phyloP scores from a whole-genome alignment of 441 rosid genomes.

The Populus tomentosa region DNA sequence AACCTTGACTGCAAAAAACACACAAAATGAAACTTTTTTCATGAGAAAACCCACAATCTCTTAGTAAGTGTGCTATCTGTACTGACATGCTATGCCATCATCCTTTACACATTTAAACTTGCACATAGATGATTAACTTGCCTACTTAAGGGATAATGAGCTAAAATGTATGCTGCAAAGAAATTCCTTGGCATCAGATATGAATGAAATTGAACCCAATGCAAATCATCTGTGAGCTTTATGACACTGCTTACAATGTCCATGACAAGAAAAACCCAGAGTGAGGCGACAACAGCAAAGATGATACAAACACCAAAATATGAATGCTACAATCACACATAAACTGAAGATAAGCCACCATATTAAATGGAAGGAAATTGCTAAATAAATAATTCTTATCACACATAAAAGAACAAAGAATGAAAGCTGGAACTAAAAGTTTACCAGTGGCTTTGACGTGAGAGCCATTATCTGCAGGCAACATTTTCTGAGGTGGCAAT shows the following conservation, averaged over 20 bases:
- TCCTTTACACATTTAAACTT: neutral
- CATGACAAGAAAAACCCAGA: neutral
- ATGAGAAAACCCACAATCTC: neutral
- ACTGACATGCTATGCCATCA: constrained; percentile 6
- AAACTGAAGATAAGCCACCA: constrained; percentile 1
- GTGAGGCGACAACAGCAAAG: neutral
- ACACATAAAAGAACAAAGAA: too few species aligned
- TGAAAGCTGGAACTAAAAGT: too few species aligned
- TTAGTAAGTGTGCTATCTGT: neutral
- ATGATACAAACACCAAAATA: neutral
- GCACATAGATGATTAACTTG: neutral
- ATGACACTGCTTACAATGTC: neutral
- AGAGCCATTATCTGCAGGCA: too few species aligned
- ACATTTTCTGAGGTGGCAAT: too few species aligned
- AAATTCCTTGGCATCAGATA: neutral
- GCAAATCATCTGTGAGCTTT: neutral
- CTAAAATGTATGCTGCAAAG: neutral
- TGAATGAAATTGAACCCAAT: neutral
- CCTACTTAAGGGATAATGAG: neutral
- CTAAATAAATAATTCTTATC: too few species aligned
- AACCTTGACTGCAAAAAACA: constrained; percentile 58
- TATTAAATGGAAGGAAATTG: neutral
- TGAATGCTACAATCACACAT: neutral
- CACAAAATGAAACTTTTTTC: constrained; percentile 12
- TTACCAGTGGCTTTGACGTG: too few species aligned